Conservation (phyloP, 2,329 filamentous ascomycete species). For the Stagonosporopsis rhizophila region DNA sequence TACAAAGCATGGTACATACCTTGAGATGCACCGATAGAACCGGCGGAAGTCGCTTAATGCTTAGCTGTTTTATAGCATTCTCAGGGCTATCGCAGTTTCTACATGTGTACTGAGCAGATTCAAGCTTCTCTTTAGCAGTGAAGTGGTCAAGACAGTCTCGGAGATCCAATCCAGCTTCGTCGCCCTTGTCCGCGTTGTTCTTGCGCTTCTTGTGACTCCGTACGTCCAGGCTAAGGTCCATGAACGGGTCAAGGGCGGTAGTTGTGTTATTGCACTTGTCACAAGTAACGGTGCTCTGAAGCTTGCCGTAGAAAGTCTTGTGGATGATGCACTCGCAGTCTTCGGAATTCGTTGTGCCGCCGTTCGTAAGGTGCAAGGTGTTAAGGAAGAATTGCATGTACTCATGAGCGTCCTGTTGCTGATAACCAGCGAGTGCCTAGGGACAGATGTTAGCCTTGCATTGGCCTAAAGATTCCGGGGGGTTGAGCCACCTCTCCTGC, state of each 20-base stretch:
- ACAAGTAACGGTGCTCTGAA: constrained; percentile 89
- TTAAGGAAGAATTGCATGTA: constrained; percentile 96
- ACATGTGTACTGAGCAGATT: constrained; percentile 82
- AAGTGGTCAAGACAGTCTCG: constrained; percentile 81
- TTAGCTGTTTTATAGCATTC: constrained; percentile 82
- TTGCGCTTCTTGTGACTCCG: constrained; percentile 74
- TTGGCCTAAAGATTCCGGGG: background rate
- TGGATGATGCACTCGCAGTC: constrained; percentile 89
- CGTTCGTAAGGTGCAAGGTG: constrained; percentile 82
- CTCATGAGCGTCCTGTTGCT: constrained; percentile 96
- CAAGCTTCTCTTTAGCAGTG: constrained; percentile 78
- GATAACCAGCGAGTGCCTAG: constrained; percentile 73
- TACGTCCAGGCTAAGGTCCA: constrained; percentile 89
- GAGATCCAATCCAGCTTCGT: constrained; percentile 51
- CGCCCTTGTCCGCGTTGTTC: constrained; percentile 47
- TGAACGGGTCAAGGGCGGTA: constrained; percentile 83
- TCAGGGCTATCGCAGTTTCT: constrained; percentile 76
- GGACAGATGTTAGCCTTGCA: background rate
- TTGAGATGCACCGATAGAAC: constrained; percentile 93
- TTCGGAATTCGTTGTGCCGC: constrained; percentile 57
- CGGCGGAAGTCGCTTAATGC: constrained; percentile 83
- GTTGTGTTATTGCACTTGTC: constrained; percentile 84
- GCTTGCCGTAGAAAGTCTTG: constrained; percentile 90
- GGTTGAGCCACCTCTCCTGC: constrained; percentile 67
- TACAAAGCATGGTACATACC: constrained; percentile 56